These are phyloP conservation scores for Xylaria sp. DNA, from an alignment of 2,329 filamentous ascomycete species.

Conservation along the genomic window DNA sequence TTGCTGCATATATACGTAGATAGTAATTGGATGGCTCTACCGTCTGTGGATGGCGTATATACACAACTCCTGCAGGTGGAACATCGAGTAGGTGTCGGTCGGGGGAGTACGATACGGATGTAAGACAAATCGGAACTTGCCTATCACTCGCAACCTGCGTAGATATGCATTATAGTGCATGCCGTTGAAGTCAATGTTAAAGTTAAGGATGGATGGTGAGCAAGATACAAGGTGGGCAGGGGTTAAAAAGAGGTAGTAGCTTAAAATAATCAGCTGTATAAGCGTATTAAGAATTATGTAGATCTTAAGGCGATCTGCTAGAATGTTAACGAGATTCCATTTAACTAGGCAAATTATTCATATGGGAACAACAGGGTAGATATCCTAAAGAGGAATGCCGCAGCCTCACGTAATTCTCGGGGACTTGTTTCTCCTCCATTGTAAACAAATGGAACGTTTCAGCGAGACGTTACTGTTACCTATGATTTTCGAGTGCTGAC, in stretches of 20 bases:
- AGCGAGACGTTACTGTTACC: slow-evolving; percentile 4
- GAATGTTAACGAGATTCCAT: not conserved
- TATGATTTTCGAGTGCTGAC: not conserved
- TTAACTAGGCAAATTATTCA: not conserved
- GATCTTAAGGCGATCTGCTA: not conserved
- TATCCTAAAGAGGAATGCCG: not conserved
- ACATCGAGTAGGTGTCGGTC: not conserved
- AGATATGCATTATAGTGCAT: not conserved
- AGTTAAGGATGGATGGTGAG: not conserved
- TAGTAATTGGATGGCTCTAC: not conserved
- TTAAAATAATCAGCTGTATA: not conserved
- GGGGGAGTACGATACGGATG: not conserved
- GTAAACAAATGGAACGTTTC: slow-evolving; percentile 4
- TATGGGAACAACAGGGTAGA: not conserved
- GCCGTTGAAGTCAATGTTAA: not conserved
- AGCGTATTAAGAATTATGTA: not conserved
- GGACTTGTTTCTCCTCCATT: not conserved
- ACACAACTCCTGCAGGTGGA: not conserved
- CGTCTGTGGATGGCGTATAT: not conserved
- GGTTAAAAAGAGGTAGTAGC: not conserved
- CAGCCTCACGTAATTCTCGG: not conserved
- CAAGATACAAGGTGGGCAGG: too few relatives aligned
- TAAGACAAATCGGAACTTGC: not conserved
- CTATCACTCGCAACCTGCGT: not conserved
- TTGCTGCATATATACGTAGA: not conserved